Evolutionary conservation across 805 yeast genomes (phyloP), one percentile per base, ranked within the genome.

Genomic region (Candida lessepsii): DNA sequence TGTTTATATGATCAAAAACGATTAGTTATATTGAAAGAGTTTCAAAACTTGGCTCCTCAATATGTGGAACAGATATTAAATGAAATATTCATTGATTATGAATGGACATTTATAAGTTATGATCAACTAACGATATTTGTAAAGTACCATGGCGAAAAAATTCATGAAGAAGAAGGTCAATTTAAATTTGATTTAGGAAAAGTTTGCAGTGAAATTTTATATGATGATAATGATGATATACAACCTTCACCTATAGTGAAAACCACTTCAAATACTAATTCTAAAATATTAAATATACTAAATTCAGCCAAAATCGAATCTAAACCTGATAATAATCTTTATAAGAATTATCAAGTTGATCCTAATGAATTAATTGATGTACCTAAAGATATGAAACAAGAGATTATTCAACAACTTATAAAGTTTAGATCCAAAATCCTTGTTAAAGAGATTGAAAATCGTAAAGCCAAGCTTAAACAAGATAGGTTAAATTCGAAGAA

Each of bases 351-450:
- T 52, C 67, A 71, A 39, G 75, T 81, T 23, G 83, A 81, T 52
- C 66, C 70, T n/a, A 60, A 64, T 33, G 86, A 80, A 49, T 54
- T 81, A 39, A 60, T 68, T 10, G 86, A 78, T 47, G 73, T 81
- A 3, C 85, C 86, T 2, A 57, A 60, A 17, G 73, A 74, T 18
- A 62, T 76, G 65, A 56, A 73, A 32, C 81, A 78, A 15, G 63
- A 61, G n/a, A 74, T 80, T 26, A 71, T 67, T 14, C 67, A 68
- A 40, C 78, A 76, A 42, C 72, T 81, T 41, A 65, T 78, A 42
- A 74, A 71, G 45, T 81, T 81, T 52, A 59, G 86, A 51, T 62
- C 79, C 16, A 71, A 70, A 30, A 81, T 80, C 19, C 52, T 78
- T 38, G 70, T 70, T 29, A 58, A 75, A 19, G 86, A 80, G 41